Conservation (phyloP, 2,329 filamentous ascomycete species). For the Curvularia eragrostidis region DNA sequence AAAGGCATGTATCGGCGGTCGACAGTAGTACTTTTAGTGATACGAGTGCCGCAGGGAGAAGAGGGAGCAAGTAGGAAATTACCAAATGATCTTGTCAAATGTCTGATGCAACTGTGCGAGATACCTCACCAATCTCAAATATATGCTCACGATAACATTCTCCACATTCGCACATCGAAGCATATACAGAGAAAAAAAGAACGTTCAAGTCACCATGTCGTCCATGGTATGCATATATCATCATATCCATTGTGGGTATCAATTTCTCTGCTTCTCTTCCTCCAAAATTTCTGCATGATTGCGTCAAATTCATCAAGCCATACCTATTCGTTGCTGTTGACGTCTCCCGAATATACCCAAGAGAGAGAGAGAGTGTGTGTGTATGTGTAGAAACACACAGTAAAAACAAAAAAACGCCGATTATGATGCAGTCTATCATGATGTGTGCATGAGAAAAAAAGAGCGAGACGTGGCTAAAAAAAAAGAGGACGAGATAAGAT, state of each 20-base stretch:
- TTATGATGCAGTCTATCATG: conserved; percentile 5
- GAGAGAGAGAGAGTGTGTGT: neutral
- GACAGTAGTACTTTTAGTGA: neutral
- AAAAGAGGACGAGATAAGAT: neutral
- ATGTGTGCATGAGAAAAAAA: neutral
- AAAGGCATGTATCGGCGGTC: neutral
- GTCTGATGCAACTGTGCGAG: neutral
- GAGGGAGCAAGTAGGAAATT: neutral
- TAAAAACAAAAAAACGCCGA: neutral
- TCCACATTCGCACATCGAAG: neutral
- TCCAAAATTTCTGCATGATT: neutral
- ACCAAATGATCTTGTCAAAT: neutral
- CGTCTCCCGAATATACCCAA: neutral
- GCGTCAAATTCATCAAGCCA: neutral
- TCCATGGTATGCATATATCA: neutral
- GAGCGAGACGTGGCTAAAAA: neutral
- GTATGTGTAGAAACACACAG: neutral
- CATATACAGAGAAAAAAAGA: neutral
- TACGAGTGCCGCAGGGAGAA: neutral
- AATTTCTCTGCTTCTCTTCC: neutral
- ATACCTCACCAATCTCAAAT: no score
- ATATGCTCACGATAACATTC: neutral
- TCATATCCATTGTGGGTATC: neutral
- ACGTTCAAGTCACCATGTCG: neutral
- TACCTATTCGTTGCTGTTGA: neutral